Evolutionary conservation across 1,284 basidiomycete genomes (phyloP), one percentile per base, ranked within the genome.

Genomic region (Rhizoctonia solani): DNA sequence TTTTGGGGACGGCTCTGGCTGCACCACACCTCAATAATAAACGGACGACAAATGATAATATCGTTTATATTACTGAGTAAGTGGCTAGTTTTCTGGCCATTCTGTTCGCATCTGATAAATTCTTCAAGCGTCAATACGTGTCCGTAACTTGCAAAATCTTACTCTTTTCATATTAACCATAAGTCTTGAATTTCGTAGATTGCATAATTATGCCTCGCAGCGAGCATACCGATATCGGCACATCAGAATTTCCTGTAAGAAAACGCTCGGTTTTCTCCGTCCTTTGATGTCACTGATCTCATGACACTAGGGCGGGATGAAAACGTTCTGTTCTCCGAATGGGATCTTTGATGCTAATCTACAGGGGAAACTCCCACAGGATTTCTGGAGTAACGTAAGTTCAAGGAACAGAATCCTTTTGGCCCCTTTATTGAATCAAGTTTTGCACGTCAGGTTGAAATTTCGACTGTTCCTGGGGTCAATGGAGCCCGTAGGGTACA

Each of bases 311-410:
- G 67, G 67, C 47, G 71, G 65, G 50, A 70, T 66, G 68, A 68
- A 55, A 50, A 70, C 70, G 3, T 71, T 67, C 52, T 72, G 72
- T 52, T 68, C 69, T n/a, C 61, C 61, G 6, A 44, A 44, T 19
- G 61, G 61, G 11, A 44, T 44, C 9, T 69, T 67, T 34, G 54
- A 56, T 42, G 21, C 41, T 8, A 47, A 41, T n/a, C 14, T 30
- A 4, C 69, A 69, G 32, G 69, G 67, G 16, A 34, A 50, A n/a
- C 69, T 72, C 30, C 49, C 71, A n/a, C 30, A 39, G 19, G 54
- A 69, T 23, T 72, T 72, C 39, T 72, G 72, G 72, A 69, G 50
- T 3, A 56, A 67, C 32, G 71, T 71, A 16, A 30, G 55, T 5
- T 39, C 53, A n/a, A n/a, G n/a, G n/a, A 23, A 8, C 39, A 56